Conservation (phyloP, 768 basidiomycete species). For the Panellus pusillus region DNA sequence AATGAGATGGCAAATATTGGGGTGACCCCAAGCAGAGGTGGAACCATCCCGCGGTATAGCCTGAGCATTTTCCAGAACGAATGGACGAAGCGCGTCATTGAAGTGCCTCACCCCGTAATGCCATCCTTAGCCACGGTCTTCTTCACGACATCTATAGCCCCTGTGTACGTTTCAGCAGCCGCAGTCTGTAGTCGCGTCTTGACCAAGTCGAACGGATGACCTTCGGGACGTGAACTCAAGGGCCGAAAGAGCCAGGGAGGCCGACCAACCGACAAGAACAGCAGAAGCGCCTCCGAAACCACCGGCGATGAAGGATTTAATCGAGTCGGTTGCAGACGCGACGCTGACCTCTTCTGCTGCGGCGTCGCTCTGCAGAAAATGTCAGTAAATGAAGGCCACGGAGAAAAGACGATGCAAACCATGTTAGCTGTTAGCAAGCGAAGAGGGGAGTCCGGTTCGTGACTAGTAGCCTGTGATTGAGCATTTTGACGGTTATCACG, state of each 20-base stretch:
- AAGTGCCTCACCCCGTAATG: conserved; percentile 63
- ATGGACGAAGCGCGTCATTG: background rate
- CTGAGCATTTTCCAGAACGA: conserved; percentile 36
- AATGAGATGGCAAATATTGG: conserved; percentile 98
- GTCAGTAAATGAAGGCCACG: background rate
- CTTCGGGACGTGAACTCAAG: conserved; percentile 37
- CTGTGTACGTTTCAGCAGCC: conserved; percentile 80
- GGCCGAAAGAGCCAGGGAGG: background rate
- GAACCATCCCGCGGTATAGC: conserved; percentile 90
- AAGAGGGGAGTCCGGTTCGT: no score
- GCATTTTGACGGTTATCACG: no score
- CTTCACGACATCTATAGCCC: conserved; percentile 91
- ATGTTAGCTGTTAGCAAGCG: no score
- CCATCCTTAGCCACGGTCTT: conserved; percentile 93
- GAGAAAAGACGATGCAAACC: no score
- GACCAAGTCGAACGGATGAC: conserved; percentile 97
- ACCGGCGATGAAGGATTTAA: conserved; percentile 90
- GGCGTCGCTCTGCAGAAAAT: conserved; percentile 28
- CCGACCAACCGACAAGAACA: conserved; percentile 81
- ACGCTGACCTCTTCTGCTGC: conserved; percentile 37
- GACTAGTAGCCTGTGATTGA: no score
- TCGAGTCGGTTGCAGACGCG: conserved; percentile 43
- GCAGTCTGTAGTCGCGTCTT: conserved; percentile 97
- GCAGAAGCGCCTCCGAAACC: conserved; percentile 88
- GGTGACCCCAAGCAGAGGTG: conserved; percentile 91